These are phyloP conservation scores for Kluyveromyces nonfermentans DNA, from an alignment of 805 yeast genomes.

Conservation along the genomic window DNA sequence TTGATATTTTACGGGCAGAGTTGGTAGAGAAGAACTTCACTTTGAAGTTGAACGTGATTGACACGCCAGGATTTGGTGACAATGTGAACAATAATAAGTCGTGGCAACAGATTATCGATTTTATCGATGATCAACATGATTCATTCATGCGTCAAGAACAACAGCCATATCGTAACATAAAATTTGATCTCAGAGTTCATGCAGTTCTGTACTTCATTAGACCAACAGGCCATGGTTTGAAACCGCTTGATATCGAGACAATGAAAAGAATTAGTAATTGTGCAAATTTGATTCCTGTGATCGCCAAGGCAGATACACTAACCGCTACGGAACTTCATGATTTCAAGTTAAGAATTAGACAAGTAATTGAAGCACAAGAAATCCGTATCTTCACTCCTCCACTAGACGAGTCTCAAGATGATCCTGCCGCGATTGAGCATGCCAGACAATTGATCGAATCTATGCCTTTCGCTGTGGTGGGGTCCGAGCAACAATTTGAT, in stretches of 20 bases:
- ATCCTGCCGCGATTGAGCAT: constrained; percentile 68
- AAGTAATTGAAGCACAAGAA: constrained; percentile 74
- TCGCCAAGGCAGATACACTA: constrained; percentile 82
- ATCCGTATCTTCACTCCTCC: constrained; percentile 81
- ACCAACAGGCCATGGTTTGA: constrained; percentile 83
- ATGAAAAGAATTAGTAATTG: constrained; percentile 76
- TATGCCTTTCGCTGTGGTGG: constrained; percentile 82
- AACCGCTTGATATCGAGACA: constrained; percentile 79
- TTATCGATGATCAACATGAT: constrained; percentile 86
- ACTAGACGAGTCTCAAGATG: constrained; percentile 40
- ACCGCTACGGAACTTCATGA: constrained; percentile 58
- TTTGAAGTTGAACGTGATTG: constrained; percentile 70
- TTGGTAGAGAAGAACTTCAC: constrained; percentile 78
- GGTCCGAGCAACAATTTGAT: constrained; percentile 64
- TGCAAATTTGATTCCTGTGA: constrained; percentile 81
- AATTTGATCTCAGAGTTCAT: constrained; percentile 80
- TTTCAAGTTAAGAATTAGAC: constrained; percentile 70
- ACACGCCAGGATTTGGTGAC: constrained; percentile 93
- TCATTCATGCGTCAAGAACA: constrained; percentile 86
- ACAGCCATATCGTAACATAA: constrained; percentile 63
- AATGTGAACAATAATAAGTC: constrained; percentile 76
- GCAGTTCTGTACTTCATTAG: constrained; percentile 84
- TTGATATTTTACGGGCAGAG: constrained; percentile 69
- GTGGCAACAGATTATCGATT: constrained; percentile 82
- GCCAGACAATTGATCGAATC: constrained; percentile 70